Evolutionary conservation across 1,284 basidiomycete genomes (phyloP).

Genomic region (Cystobasidiaceae sp.): DNA sequence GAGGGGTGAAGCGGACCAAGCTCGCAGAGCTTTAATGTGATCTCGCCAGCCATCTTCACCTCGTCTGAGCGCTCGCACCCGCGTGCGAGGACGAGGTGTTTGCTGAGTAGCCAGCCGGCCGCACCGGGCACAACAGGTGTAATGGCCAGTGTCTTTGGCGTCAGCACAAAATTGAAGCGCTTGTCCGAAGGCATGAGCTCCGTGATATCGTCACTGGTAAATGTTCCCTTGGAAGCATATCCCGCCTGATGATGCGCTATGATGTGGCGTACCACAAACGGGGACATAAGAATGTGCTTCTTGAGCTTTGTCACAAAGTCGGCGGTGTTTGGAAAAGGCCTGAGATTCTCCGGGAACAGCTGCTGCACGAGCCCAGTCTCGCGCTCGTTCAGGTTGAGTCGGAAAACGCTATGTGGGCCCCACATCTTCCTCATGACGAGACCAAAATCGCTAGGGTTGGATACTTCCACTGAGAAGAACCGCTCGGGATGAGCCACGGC

Average conservation of each 20-base stretch:
- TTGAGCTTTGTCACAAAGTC: background rate
- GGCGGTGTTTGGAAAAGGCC: background rate
- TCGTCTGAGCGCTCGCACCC: too few species aligned
- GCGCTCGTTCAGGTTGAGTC: background rate
- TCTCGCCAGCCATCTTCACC: too few species aligned
- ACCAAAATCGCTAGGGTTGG: background rate
- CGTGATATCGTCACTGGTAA: too few species aligned
- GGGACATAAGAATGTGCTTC: background rate
- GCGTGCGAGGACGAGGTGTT: too few species aligned
- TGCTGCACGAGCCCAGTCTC: background rate
- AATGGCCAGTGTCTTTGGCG: too few species aligned
- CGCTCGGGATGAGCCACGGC: too few species aligned
- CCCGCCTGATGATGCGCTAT: background rate
- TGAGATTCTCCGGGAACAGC: background rate
- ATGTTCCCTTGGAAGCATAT: background rate
- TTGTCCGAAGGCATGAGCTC: too few species aligned
- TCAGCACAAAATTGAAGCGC: too few species aligned
- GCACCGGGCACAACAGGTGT: too few species aligned
- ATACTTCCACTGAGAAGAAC: background rate
- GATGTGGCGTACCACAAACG: background rate
- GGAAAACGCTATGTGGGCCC: background rate
- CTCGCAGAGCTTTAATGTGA: too few species aligned
- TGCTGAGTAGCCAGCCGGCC: too few species aligned
- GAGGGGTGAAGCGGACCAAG: too few species aligned
- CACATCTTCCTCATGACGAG: background rate